Conservation (phyloP, 805 yeast species). For the Hermanozyma aechmeae region DNA sequence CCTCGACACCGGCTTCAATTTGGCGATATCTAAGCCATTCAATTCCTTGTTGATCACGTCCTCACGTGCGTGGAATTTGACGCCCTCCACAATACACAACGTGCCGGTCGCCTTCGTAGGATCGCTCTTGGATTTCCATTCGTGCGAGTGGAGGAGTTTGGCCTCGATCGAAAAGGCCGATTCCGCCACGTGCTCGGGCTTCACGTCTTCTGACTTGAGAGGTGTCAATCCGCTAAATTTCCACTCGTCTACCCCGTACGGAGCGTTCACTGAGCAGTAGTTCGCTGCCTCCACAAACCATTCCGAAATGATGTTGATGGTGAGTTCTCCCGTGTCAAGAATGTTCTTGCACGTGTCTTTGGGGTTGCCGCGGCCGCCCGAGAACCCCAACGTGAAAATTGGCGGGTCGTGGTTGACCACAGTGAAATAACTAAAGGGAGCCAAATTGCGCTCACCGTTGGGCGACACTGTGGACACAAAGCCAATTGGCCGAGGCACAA, state of each 20-base stretch:
- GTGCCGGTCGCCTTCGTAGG: constrained; percentile 28
- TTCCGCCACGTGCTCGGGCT: constrained; percentile 51
- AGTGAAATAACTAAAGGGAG: constrained; percentile 54
- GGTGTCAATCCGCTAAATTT: constrained; percentile 45
- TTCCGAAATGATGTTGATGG: constrained; percentile 50
- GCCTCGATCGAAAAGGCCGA: constrained; percentile 53
- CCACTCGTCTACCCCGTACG: constrained; percentile 47
- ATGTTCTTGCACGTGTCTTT: constrained; percentile 46
- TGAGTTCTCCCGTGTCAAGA: constrained; percentile 42
- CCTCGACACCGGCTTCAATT: constrained; percentile 46
- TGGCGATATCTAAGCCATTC: constrained; percentile 32
- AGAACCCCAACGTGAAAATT: constrained; percentile 40
- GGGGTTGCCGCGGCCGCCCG: constrained; percentile 22
- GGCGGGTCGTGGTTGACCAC: constrained; percentile 49
- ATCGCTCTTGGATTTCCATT: constrained; percentile 33
- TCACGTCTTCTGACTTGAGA: constrained; percentile 32
- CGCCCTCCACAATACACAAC: constrained; percentile 42
- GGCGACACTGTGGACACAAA: constrained; percentile 39
- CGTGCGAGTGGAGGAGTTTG: constrained; percentile 35
- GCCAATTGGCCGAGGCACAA: constrained; percentile 56
- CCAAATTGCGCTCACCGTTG: constrained; percentile 39
- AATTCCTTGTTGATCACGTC: constrained; percentile 37
- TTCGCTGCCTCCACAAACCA: constrained; percentile 63
- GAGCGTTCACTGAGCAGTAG: constrained; percentile 36
- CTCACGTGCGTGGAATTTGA: constrained; percentile 48